Evolutionary conservation across 1,284 basidiomycete species (phyloP).

Genomic region (Athelia sp.): DNA sequence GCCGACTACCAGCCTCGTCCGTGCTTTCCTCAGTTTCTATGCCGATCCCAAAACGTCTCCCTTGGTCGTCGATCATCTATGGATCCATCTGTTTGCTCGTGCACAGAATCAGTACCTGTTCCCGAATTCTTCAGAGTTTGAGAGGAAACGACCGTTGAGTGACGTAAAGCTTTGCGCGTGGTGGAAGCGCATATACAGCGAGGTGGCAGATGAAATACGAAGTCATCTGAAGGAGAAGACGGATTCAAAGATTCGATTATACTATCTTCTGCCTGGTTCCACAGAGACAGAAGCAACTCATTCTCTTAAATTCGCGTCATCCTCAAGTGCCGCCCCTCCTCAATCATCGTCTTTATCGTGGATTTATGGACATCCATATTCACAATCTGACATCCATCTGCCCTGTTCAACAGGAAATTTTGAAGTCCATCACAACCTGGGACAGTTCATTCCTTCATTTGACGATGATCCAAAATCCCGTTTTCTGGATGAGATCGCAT

Average conservation of each 20-base stretch:
- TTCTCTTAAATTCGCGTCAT: conserved; percentile 41
- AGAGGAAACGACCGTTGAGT: conserved; percentile 70
- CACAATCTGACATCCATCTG: conserved; percentile 49
- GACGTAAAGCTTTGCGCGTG: conserved; percentile 85
- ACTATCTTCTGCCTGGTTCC: conserved; percentile 74
- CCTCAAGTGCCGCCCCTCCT: conserved; percentile 18
- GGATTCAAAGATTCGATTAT: conserved; percentile 32
- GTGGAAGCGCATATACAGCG: conserved; percentile 80
- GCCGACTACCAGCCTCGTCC: conserved; percentile 67
- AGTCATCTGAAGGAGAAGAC: conserved; percentile 16
- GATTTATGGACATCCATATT: conserved; percentile 77
- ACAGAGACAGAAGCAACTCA: conserved; percentile 65
- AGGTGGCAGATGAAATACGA: conserved; percentile 41
- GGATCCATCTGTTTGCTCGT: conserved; percentile 89
- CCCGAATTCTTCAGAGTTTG: conserved; percentile 79
- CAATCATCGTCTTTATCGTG: conserved; percentile 31
- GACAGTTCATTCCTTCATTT: conserved; percentile 79
- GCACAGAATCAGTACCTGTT: conserved; percentile 93
- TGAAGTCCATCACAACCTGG: conserved; percentile 43
- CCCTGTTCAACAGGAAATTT: conserved; percentile 23
- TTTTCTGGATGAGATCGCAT: conserved; percentile 84
- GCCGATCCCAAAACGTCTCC: conserved; percentile 63
- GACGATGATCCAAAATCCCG: conserved; percentile 92
- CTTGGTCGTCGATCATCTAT: conserved; percentile 47
- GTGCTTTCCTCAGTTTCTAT: conserved; percentile 66